Base-by-base conservation (phyloP, 2,329 filamentous ascomycete genomes). In the Fusarium longipes region DNA sequence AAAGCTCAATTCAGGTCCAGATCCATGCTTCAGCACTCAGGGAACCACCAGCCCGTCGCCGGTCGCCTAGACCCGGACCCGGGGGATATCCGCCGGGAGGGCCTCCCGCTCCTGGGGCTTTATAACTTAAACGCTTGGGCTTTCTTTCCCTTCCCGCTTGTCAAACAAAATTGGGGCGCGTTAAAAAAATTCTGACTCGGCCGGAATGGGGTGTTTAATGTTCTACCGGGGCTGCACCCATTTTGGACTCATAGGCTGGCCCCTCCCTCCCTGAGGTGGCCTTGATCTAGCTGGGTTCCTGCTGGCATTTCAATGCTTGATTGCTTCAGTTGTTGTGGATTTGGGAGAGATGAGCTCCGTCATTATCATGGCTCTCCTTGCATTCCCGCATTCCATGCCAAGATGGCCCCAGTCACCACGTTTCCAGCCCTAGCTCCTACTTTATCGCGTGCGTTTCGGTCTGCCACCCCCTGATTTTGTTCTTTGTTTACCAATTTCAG, bases 301-400 rank as follows among this genome's bases (percentile, higher is more conserved):
- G 57, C 36, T 63, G 53, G 63, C 48, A 62, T 62, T 49, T 63
- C 25, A 56, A 36, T 49, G 57, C 47, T 63, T 51, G 51, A 49
- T 57, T 49, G 40, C 55, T 63, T 55, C 44, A 58, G 38, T 27
- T 62, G 52, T 64, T 53, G 55, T 66, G 65, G 65, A 56, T 57
- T 53, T 32, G 42, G 32, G 62, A 51, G 52, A 62, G 65, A 68
- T 50, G 65, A 65, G 65, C 62, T 61, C 55, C 47, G 45, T 67
- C 64, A 59, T 64, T 48, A 50, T 65, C 64, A 35, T 65, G 39
- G 59, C 60, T 65, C 65, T 68, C 65, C 65, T 64, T 68, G 65
- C 65, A 68, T 68, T 68, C 65, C 65, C 61, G 65, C 65, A 65
- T 68, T 63, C 60, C 60, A 45, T 52, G 65, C 65, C 65, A 66